Base-by-base conservation (phyloP, 305 asterid species). In the Solanum hybrid region DNA sequence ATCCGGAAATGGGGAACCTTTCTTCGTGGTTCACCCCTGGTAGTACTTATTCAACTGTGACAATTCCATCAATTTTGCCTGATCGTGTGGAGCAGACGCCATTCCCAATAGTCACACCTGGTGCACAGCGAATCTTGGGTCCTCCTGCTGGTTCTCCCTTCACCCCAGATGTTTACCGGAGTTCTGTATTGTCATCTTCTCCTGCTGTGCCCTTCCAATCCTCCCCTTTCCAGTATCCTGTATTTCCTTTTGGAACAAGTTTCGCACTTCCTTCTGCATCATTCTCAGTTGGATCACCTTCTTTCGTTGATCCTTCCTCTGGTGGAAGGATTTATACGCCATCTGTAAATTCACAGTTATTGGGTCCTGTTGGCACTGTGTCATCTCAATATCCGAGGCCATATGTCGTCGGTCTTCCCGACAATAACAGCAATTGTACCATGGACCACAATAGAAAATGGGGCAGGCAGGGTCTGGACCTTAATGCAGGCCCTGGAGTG, bases 401-500 rank as follows among this genome's bases (percentile, higher is more conserved):
- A 13, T 96, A 87, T 89, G 27, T 94, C 91, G 93, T 94, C 37
- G 90, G 93, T 87, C 94, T 92, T 87, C 92, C 95, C 3, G 98
- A 94, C 17, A 91, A 90, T 90, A 88, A 88, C 91, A 90, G 85
- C 90, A 93, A 92, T 45, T 92, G 93, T 37, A 92, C 90, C 87
- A 22, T 89, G 91, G 98, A 94, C 86, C 94, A 89, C 91, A 92
- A 88, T 93, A 91, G 96, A 88, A 94, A 92, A 90, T 95, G 99
- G 99, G 93, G 91, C 87, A 91, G 94, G 91, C 98, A 94, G 91
- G 98, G 96, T 86, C 92, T 97, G 78, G 99, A 97, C 91, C 97
- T 97, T 24, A 97, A 96, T 94, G 93, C 98, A 0, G 99, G 99
- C 87, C 98, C 98, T 87, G 98, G 98, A 89, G 90, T 91, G 34